Conservation (phyloP, 2,329 filamentous ascomycete genomes). For the Diaporthe ampelina region DNA sequence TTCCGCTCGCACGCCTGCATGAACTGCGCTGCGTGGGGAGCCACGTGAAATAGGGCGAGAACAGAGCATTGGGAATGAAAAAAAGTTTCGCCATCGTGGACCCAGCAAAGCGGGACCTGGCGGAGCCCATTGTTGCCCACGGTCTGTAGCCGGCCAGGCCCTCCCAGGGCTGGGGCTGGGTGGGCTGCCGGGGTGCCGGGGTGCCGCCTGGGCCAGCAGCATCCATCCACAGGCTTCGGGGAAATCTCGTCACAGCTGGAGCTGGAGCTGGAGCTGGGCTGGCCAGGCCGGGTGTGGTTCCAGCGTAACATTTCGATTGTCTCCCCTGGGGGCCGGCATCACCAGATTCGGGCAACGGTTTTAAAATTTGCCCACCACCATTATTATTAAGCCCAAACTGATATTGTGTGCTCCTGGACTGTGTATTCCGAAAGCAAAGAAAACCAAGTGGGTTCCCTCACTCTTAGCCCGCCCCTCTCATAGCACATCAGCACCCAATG, state of each 20-base stretch:
- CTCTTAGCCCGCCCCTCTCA: conserved; percentile 10
- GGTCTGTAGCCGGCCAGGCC: conserved; percentile 20
- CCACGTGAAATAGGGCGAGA: conserved; percentile 17
- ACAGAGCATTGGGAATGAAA: not conserved
- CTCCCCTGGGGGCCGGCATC: not conserved
- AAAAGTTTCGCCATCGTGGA: not conserved
- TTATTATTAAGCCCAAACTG: not conserved
- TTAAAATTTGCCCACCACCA: conserved; percentile 19
- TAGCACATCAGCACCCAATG: conserved; percentile 2
- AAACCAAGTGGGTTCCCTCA: not conserved
- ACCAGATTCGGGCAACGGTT: not conserved
- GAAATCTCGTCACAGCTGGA: too few relatives aligned
- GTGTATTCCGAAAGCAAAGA: too few relatives aligned
- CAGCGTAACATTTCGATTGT: conserved; percentile 13
- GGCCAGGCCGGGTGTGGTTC: not conserved
- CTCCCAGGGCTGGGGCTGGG: conserved; percentile 17
- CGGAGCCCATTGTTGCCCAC: not conserved
- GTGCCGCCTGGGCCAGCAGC: not conserved
- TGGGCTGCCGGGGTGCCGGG: not conserved
- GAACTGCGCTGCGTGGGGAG: conserved; percentile 9
- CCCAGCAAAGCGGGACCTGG: conserved; percentile 5
- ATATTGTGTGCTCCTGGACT: not conserved
- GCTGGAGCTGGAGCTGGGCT: too few relatives aligned
- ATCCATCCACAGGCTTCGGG: too few relatives aligned
- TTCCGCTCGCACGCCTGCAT: not conserved